These are phyloP conservation scores for Brettanomyces nanus DNA, from an alignment of 805 yeast species.

Conservation along the genomic window DNA sequence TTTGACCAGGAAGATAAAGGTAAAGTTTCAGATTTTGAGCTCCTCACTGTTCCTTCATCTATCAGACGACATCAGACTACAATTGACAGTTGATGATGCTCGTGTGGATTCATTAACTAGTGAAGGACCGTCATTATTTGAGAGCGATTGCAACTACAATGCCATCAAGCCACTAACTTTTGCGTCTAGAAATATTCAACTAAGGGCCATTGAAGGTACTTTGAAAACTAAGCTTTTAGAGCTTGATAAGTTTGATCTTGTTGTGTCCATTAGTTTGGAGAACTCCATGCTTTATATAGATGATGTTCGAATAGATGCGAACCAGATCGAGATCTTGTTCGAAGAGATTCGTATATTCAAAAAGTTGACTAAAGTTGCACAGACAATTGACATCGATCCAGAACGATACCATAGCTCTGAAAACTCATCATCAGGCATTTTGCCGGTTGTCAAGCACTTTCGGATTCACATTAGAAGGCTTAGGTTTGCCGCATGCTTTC, in stretches of 20 bases:
- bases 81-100: conserved; percentile 18
- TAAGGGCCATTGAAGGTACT: conserved; percentile 9
- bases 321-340: conserved; percentile 10
- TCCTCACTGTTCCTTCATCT: conserved; percentile 11
- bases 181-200: conserved; percentile 16
- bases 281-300: conserved; percentile 6
- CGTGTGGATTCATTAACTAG: conserved; percentile 20
- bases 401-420: not conserved
- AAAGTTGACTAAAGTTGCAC: conserved; percentile 7
- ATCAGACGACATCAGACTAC: conserved; percentile 7
- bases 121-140: conserved; percentile 19
- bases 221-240: conserved; percentile 8
- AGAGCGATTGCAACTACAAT: conserved; percentile 3
- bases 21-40: conserved; percentile 19
- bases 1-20: conserved; percentile 1
- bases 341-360: conserved; percentile 10
- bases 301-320: conserved; percentile 4
- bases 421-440: not conserved
- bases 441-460: not conserved
- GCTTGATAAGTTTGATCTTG: conserved; percentile 12
- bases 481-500: conserved; percentile 20
- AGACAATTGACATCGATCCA: not conserved
- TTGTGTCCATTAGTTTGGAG: conserved; percentile 7
- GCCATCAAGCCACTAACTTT: conserved; percentile 13
- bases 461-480: conserved; percentile 5